Evolutionary conservation across 805 yeast genomes (phyloP).

Genomic region (Candida lessepsii): DNA sequence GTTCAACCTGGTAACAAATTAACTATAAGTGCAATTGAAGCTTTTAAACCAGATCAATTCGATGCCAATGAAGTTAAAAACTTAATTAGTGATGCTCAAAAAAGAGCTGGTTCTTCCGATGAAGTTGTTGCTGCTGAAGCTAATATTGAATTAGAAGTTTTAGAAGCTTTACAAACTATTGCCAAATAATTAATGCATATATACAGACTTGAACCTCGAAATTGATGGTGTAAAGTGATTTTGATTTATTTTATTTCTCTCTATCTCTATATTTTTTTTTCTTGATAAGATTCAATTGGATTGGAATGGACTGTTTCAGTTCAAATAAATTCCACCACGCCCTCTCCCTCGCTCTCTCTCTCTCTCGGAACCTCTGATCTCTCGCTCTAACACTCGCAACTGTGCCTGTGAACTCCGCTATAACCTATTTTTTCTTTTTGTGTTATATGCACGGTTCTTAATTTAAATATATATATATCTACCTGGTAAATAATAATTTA

Average conservation of each 20-base stretch:
- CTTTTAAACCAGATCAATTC: slow-evolving; percentile 86
- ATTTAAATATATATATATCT: no score
- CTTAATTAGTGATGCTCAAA: slow-evolving; percentile 89
- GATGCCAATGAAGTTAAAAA: slow-evolving; percentile 75
- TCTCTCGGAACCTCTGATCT: no score
- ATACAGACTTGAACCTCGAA: slow-evolving; percentile 1
- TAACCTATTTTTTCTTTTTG: no score
- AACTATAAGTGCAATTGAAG: slow-evolving; percentile 92
- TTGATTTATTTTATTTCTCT: not conserved
- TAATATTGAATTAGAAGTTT: slow-evolving; percentile 90
- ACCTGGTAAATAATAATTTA: no score
- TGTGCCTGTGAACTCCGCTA: no score
- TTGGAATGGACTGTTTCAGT: no score
- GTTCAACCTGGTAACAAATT: slow-evolving; percentile 92
- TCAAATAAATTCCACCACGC: no score
- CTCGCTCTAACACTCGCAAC: no score
- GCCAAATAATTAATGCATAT: slow-evolving; percentile 33
- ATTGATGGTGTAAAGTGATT: not conserved
- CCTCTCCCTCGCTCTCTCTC: no score
- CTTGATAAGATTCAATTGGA: no score
- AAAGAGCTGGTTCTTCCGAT: slow-evolving; percentile 80
- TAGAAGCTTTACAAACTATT: slow-evolving; percentile 86
- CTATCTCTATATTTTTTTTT: not conserved
- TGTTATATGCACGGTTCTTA: no score
- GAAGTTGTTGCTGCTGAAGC: slow-evolving; percentile 93